Base-by-base conservation (phyloP, 2,329 filamentous ascomycete species). In the Penicillium aurantiogriseum region DNA sequence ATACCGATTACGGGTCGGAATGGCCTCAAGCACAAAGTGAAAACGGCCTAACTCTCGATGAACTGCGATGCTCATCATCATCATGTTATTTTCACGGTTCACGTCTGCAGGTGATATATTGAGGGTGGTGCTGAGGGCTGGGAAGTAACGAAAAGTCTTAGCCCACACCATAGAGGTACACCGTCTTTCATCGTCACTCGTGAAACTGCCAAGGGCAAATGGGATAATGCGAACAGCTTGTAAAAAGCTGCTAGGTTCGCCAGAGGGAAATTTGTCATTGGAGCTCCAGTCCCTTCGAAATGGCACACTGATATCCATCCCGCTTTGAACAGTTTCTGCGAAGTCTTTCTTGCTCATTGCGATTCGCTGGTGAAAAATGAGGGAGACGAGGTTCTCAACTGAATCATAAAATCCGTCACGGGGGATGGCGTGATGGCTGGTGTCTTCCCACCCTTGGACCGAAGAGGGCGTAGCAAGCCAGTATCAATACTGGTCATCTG, bases 11-110 rank as follows among this genome's bases (percentile, higher is more conserved):
- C 25, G 23, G 3, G n/a, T 40, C 15, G 17, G 8, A 6, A 36
- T 54, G 17, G 33, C 25, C 44, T 54, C 44, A 33, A 54, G 44
- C 11, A 48, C 44, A 38, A 54, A 48, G 19, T 33, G 51, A 27
- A 54, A 54, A 11, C 0, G 35, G 8, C 51, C 36, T 8, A 54
- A 54, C 25, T 54, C 51, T 11, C n/a, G 35, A 33, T 48, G 35
- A 15, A 54, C 36, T 17, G 43, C n/a, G 15, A 3, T 29, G n/a
- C 48, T 9, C 33, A 54, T 39, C 35, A 21, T 21, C 21, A 54
- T 54, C 11, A 54, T 48, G 29, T 54, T 54, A 8, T 48, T 5
- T 7, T 40, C 51, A 29, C 27, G 35, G 19, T 54, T 54, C n/a
- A 54, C 35, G 19, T 54, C 43, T 29, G 40, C 43, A 25, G 35